Evolutionary conservation across 1,284 basidiomycete genomes (phyloP).

Genomic region (Hortiboletus rubellus): DNA sequence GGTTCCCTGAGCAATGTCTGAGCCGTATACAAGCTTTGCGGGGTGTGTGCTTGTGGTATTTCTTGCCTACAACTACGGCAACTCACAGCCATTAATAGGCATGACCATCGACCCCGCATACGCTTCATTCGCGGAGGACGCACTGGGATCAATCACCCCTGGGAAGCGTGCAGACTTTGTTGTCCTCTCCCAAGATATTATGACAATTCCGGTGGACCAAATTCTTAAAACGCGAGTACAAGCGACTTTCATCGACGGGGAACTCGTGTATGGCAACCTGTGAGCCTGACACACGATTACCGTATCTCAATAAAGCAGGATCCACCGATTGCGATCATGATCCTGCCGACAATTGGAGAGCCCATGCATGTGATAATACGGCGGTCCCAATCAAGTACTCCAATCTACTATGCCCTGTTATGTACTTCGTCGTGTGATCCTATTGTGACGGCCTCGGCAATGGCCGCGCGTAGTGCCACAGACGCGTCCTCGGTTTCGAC

Average conservation of each 20-base stretch:
- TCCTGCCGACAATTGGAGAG: background rate
- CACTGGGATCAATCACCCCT: conserved; percentile 66
- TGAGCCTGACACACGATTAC: conserved; percentile 1
- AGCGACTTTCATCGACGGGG: conserved; percentile 80
- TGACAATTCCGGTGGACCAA: conserved; percentile 59
- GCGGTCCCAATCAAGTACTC: background rate
- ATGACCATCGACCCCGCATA: conserved; percentile 83
- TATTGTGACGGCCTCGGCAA: conserved; percentile 12
- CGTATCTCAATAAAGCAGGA: background rate
- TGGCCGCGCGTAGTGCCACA: conserved; percentile 22
- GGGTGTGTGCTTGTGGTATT: conserved; percentile 46
- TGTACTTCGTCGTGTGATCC: too few relatives aligned
- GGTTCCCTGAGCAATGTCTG: conserved; percentile 81
- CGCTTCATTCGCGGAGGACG: conserved; percentile 79
- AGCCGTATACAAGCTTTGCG: conserved; percentile 70
- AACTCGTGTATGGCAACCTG: conserved; percentile 57
- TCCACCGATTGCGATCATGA: background rate
- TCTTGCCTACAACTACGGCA: background rate
- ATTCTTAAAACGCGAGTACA: conserved; percentile 73
- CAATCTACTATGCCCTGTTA: too few relatives aligned
- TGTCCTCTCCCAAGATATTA: conserved; percentile 79
- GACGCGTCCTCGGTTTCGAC: conserved; percentile 16
- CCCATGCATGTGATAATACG: background rate
- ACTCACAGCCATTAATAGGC: conserved; percentile 36
- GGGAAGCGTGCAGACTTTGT: conserved; percentile 88